Evolutionary conservation across 129 eudicot genomes (phyloP).

Genomic region (sunflower (Helianthus annuus)): DNA sequence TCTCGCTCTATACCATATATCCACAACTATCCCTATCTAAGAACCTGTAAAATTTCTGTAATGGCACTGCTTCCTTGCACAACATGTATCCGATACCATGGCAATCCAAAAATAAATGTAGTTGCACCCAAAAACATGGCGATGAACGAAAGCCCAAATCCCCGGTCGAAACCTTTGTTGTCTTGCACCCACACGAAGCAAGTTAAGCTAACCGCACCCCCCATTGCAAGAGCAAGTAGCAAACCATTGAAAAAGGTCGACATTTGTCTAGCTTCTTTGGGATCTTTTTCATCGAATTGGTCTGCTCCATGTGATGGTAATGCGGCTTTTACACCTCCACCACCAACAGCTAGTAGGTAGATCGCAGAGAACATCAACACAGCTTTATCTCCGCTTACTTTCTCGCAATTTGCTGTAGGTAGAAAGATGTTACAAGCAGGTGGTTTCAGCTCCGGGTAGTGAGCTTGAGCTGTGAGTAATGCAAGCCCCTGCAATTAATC

Average conservation of each 20-base stretch:
- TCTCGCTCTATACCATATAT: not conserved
- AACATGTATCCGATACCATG: conserved; percentile 54
- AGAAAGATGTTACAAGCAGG: conserved; percentile 52
- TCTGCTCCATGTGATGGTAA: conserved; percentile 78
- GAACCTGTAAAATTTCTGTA: conserved; percentile 65
- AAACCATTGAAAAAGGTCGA: conserved; percentile 69
- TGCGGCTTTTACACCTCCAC: conserved; percentile 60
- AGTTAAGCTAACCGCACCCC: conserved; percentile 52
- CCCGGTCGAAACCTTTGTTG: conserved; percentile 67
- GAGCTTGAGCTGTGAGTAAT: conserved; percentile 73
- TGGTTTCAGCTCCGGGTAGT: conserved; percentile 52
- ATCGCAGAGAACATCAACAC: conserved; percentile 46
- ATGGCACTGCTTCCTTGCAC: conserved; percentile 54
- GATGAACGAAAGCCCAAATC: conserved; percentile 42
- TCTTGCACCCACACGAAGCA: conserved; percentile 64
- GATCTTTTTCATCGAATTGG: conserved; percentile 67
- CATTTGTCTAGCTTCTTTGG: conserved; percentile 48
- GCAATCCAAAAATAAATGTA: conserved; percentile 44
- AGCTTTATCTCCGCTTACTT: conserved; percentile 52
- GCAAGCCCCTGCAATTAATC: conserved; percentile 52
- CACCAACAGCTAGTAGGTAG: conserved; percentile 56
- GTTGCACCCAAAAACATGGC: conserved; percentile 48
- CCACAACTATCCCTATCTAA: not conserved
- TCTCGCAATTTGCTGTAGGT: conserved; percentile 41
- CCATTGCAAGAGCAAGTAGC: conserved; percentile 36